A percentile compares a stretch with the other conserved stretches of the same genome.
These are phyloP conservation scores for Fusarium sp. DNA, from an alignment of 2,329 filamentous ascomycete species.

Conservation along the genomic window DNA sequence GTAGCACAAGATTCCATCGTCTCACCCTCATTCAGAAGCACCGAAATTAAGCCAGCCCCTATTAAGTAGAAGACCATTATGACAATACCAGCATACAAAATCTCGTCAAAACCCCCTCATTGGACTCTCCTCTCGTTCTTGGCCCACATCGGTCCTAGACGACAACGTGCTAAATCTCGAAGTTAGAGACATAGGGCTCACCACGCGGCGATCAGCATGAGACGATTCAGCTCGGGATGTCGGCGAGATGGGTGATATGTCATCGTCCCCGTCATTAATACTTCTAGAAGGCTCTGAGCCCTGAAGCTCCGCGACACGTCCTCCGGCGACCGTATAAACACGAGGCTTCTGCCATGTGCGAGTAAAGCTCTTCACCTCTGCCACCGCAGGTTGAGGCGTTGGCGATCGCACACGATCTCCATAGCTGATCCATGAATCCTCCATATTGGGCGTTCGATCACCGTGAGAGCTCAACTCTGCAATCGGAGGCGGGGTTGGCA, in stretches of 20 bases:
- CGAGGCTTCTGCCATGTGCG: slow-evolving; percentile 42
- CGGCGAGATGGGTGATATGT: slow-evolving; percentile 18
- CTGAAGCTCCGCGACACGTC: slow-evolving; percentile 16
- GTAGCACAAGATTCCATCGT: slow-evolving; percentile 28
- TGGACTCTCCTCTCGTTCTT: slow-evolving; percentile 1
- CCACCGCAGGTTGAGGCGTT: slow-evolving; percentile 45
- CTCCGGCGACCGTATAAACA: slow-evolving; percentile 39
- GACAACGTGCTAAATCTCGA: slow-evolving; percentile 24
- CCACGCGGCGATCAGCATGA: neutral
- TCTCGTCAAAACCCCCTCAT: slow-evolving; percentile 1
- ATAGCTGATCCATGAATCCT: slow-evolving; percentile 32
- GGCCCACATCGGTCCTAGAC: slow-evolving; percentile 5
- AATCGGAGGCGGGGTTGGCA: slow-evolving; percentile 1
- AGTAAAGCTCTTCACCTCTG: slow-evolving; percentile 43
- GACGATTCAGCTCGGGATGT: slow-evolving; percentile 7
- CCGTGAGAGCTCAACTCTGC: slow-evolving; percentile 14
- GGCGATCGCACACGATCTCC: slow-evolving; percentile 42
- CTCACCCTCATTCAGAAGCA: slow-evolving; percentile 16
- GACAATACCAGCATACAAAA: neutral
- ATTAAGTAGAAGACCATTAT: neutral
- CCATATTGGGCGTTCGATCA: slow-evolving; percentile 14
- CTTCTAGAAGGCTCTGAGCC: slow-evolving; percentile 1
- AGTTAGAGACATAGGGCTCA: slow-evolving; percentile 22
- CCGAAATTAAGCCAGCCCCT: slow-evolving; percentile 23
- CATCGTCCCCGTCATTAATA: neutral